Percentiles rank a stretch among this genome's conserved stretches.
Evolutionary conservation across 2,329 filamentous ascomycete genomes (phyloP).

Genomic region (Chrysosporium queenslandicum): DNA sequence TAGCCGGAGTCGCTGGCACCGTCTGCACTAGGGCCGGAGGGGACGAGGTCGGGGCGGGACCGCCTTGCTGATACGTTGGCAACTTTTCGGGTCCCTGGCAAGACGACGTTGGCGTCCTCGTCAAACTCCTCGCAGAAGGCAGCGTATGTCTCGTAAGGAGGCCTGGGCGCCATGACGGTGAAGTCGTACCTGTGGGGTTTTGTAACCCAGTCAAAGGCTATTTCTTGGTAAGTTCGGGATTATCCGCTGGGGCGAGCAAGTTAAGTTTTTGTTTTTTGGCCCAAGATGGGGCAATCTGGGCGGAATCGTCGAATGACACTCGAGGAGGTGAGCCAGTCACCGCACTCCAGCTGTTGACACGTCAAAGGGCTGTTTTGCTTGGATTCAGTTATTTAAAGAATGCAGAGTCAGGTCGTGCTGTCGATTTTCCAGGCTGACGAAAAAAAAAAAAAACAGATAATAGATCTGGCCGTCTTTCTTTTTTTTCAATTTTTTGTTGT

Average conservation of each 20-base stretch:
- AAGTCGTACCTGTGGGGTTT: conserved; percentile 13
- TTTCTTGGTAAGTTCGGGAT: conserved; percentile 15
- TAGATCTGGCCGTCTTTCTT: not conserved
- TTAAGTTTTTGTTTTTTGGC: conserved; percentile 2
- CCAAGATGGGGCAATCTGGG: conserved; percentile 11
- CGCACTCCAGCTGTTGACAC: conserved; percentile 4
- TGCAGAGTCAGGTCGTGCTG: not conserved
- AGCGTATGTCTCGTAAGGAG: conserved; percentile 24
- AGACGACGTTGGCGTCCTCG: conserved; percentile 35
- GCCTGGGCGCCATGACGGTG: conserved; percentile 31
- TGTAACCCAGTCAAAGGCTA: not conserved
- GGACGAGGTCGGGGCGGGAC: conserved; percentile 36
- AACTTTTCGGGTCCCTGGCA: conserved; percentile 40
- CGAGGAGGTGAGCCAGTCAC: conserved; percentile 8
- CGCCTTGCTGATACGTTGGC: conserved; percentile 45
- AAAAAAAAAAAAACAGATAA: too few species aligned
- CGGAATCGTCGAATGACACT: conserved; percentile 7
- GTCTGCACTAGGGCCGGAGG: conserved; percentile 31
- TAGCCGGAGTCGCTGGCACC: conserved; percentile 53
- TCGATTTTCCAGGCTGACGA: not conserved
- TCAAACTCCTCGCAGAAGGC: conserved; percentile 42
- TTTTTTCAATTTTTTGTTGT: not conserved
- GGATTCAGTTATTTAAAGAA: conserved; percentile 1
- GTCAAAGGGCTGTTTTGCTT: conserved; percentile 9
- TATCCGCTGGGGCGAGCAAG: conserved; percentile 14